Percentiles rank a stretch among this genome's conserved stretches.
Conservation (phyloP, 208 protist species). For the Crithidia expoeki region DNA sequence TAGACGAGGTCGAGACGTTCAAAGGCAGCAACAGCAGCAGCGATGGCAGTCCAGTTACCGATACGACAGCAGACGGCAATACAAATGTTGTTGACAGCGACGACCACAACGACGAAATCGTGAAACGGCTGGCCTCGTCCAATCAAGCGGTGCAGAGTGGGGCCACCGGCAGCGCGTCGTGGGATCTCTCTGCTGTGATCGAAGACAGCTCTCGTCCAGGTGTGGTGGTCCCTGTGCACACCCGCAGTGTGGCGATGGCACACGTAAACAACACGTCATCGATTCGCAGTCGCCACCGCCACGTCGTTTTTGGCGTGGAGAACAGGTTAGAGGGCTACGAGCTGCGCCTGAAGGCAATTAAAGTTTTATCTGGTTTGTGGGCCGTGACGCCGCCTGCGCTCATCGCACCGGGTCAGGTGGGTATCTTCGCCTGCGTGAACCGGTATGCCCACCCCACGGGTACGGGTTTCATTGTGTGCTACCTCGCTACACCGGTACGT, state of each 20-base stretch:
- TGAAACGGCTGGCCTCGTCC: slow-evolving; percentile 21
- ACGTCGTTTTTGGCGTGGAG: slow-evolving; percentile 66
- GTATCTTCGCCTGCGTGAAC: slow-evolving; percentile 70
- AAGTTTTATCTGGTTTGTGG: slow-evolving; percentile 71
- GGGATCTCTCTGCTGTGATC: slow-evolving; percentile 45
- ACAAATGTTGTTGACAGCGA: background rate
- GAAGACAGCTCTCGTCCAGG: slow-evolving; percentile 57
- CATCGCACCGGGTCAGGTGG: slow-evolving; percentile 42
- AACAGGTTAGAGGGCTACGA: slow-evolving; percentile 44
- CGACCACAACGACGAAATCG: slow-evolving; percentile 27
- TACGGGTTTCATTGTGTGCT: slow-evolving; percentile 81
- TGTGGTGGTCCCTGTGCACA: slow-evolving; percentile 70
- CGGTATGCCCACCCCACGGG: slow-evolving; percentile 76
- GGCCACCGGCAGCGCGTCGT: slow-evolving; percentile 3
- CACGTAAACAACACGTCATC: slow-evolving; percentile 37
- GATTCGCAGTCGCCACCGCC: slow-evolving; percentile 55
- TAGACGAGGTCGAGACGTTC: slow-evolving; percentile 72
- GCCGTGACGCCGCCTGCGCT: slow-evolving; percentile 53
- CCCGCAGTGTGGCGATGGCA: slow-evolving; percentile 56
- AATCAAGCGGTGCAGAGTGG: slow-evolving; percentile 24
- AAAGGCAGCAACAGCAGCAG: background rate
- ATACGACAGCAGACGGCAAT: background rate
- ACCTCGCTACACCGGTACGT: slow-evolving; percentile 35
- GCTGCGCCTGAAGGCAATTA: slow-evolving; percentile 65
- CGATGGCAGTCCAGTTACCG: slow-evolving; percentile 1